Evolutionary conservation across 768 basidiomycete genomes (phyloP).

Genomic region (Suillus fuscotomentosus): DNA sequence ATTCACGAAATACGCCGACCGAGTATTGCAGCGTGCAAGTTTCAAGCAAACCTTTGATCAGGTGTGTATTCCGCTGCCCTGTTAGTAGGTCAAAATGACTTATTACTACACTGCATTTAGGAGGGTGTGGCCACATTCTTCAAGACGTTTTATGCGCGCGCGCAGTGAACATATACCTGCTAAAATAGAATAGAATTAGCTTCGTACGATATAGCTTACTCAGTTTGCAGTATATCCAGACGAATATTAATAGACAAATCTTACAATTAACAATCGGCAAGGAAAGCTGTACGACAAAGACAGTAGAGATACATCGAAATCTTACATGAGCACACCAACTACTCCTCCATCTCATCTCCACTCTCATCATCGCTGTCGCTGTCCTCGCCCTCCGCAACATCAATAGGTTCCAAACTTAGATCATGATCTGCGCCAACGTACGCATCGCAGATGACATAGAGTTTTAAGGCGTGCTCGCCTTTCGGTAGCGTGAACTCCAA

Average conservation of each 20-base stretch:
- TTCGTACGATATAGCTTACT: not conserved
- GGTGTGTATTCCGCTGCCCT: not conserved
- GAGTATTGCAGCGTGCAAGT: constrained; percentile 32
- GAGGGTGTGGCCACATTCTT: not conserved
- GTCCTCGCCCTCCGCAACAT: constrained; percentile 89
- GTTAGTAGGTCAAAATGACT: not conserved
- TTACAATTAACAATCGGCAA: not conserved
- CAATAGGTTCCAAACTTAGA: constrained; percentile 76
- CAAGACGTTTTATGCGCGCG: not conserved
- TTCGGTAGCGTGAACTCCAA: constrained; percentile 88
- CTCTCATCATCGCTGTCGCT: constrained; percentile 78
- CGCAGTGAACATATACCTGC: not conserved
- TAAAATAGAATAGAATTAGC: not conserved
- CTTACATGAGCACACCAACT: not conserved
- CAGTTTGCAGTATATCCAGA: not conserved
- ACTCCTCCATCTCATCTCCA: constrained; percentile 63
- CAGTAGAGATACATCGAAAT: not conserved
- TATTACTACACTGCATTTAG: not conserved
- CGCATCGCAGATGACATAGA: constrained; percentile 92
- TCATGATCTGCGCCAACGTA: constrained; percentile 93
- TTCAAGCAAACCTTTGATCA: not conserved
- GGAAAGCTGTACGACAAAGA: not conserved
- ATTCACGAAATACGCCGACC: constrained; percentile 46
- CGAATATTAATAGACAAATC: not conserved
- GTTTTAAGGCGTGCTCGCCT: constrained; percentile 77